Evolutionary conservation across 2,329 filamentous ascomycete genomes (phyloP).

Genomic region (Fusarium illudens): DNA sequence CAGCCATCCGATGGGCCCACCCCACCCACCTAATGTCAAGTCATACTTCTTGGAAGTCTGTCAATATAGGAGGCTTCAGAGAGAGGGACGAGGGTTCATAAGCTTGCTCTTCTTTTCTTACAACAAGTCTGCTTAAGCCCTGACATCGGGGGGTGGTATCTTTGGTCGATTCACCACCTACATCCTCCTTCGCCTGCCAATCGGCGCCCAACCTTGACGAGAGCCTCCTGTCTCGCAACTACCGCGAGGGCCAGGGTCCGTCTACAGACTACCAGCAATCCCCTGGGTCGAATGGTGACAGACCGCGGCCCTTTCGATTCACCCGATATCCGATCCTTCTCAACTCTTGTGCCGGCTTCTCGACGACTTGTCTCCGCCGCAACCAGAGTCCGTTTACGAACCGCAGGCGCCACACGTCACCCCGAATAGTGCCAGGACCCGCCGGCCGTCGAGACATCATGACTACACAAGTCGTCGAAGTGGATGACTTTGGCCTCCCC

Average conservation of each 20-base stretch:
- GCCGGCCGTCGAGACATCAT: slow-evolving; percentile 33
- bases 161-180: slow-evolving; percentile 18
- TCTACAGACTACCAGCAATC: slow-evolving; percentile 23
- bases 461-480: slow-evolving; percentile 49
- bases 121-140: slow-evolving; percentile 8
- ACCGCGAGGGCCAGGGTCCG: slow-evolving; percentile 32
- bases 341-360: slow-evolving; percentile 19
- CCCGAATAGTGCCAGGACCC: slow-evolving; percentile 2
- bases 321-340: slow-evolving; percentile 38
- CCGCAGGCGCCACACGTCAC: slow-evolving; percentile 14
- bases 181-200: slow-evolving; percentile 12
- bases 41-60: slow-evolving; percentile 21
- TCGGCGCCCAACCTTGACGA: slow-evolving; percentile 23
- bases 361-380: neutral
- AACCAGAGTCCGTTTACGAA: neutral
- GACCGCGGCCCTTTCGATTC: slow-evolving; percentile 35
- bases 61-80: slow-evolving; percentile 31
- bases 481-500: slow-evolving; percentile 78
- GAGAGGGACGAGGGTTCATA: slow-evolving; percentile 26
- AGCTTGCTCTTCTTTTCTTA: slow-evolving; percentile 8
- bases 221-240: slow-evolving; percentile 1
- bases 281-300: slow-evolving; percentile 33
- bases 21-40: slow-evolving; percentile 31
- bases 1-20: slow-evolving; percentile 28
- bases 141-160: slow-evolving; percentile 5